phyloP scores from a whole-genome alignment of 345 rosid species.

The Eucalyptus pauciflora region DNA sequence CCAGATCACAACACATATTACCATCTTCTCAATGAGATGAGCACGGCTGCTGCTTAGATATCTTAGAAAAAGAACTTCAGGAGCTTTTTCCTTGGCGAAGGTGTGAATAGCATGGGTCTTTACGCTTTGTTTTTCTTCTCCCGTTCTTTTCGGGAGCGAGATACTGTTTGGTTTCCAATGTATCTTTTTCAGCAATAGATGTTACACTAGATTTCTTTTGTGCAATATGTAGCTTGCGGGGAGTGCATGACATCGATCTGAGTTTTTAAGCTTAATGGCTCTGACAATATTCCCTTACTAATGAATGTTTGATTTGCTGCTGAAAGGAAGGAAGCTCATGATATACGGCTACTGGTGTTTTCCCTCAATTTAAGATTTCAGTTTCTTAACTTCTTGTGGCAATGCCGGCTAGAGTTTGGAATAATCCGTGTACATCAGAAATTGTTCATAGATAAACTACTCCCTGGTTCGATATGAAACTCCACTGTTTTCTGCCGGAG shows the following conservation, averaged over 20 bases:
- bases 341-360: background rate
- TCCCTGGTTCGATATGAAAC: background rate
- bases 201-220: background rate
- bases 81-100: background rate
- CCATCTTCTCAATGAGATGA: conserved; percentile 64
- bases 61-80: background rate
- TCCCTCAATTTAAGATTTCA: background rate
- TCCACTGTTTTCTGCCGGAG: background rate
- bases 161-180: background rate
- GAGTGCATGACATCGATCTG: background rate
- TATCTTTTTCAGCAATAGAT: background rate
- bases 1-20: conserved; percentile 43
- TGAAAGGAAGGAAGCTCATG: background rate
- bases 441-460: background rate
- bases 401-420: background rate
- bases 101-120: background rate
- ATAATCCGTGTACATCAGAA: background rate
- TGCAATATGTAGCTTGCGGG: background rate
- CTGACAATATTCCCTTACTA: background rate
- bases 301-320: background rate
- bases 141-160: background rate
- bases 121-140: background rate
- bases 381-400: background rate
- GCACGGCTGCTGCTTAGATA: conserved; percentile 7
- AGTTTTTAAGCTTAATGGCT: background rate